These are phyloP conservation scores for Nicotiana undulata DNA, from an alignment of 257 asterid genomes.

Conservation along the genomic window DNA sequence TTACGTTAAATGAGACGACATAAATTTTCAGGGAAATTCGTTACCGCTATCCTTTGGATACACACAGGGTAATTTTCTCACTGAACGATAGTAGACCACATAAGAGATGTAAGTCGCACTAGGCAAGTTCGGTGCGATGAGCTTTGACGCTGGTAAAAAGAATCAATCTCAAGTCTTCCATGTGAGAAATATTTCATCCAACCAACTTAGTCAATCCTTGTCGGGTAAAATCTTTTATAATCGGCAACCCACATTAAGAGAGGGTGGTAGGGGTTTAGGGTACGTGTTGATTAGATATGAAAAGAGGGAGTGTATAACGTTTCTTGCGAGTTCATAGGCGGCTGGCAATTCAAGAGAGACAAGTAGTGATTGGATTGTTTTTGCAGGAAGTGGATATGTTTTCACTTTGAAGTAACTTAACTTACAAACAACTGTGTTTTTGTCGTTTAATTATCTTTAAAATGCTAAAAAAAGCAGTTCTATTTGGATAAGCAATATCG, in stretches of 20 bases:
- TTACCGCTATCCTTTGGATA: too few relatives aligned
- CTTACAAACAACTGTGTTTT: background rate
- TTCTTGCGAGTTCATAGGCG: background rate
- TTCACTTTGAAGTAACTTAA: constrained; percentile 3
- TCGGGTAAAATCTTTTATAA: too few relatives aligned
- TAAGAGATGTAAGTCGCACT: too few relatives aligned
- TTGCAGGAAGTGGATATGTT: background rate
- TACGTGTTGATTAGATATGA: background rate
- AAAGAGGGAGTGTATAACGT: background rate
- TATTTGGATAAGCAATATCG: background rate
- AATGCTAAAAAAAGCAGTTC: background rate
- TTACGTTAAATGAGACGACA: too few relatives aligned
- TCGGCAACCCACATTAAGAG: background rate
- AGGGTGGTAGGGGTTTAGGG: background rate
- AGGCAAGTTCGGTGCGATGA: too few relatives aligned
- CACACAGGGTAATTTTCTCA: too few relatives aligned
- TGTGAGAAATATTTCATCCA: too few relatives aligned
- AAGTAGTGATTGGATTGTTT: background rate
- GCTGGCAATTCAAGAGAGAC: background rate
- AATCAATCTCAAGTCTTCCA: too few relatives aligned
- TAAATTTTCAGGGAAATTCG: too few relatives aligned
- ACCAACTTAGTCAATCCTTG: too few relatives aligned
- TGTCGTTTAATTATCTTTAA: background rate
- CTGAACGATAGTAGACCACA: too few relatives aligned
- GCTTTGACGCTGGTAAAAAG: too few relatives aligned